A percentile compares a stretch with the other conserved stretches of the same genome.
phyloP scores from a whole-genome alignment of 225 moss, liverwort and hornwort species.

The Physcomitrellopsis africana region DNA sequence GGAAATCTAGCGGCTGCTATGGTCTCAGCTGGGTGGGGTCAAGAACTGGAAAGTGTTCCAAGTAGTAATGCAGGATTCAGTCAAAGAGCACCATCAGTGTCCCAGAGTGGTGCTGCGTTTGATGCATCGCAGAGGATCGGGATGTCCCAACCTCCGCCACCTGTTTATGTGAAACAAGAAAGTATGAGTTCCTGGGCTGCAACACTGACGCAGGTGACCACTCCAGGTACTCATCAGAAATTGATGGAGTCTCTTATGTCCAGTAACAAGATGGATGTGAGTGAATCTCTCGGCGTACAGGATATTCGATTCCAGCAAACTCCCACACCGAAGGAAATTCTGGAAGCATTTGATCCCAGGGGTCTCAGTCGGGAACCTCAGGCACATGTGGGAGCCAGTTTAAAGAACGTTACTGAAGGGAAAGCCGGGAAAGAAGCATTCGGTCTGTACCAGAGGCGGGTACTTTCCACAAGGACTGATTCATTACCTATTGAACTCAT shows the following conservation, averaged over 20 bases:
- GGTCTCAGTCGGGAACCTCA: conserved; percentile 83
- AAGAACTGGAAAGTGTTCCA: conserved; percentile 43
- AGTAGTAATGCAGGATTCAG: conserved; percentile 26
- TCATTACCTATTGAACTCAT: conserved; percentile 40
- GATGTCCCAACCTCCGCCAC: conserved; percentile 26
- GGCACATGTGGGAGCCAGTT: conserved; percentile 77
- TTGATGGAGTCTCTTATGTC: conserved; percentile 48
- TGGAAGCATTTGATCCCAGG: conserved; percentile 73
- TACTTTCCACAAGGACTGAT: conserved; percentile 40
- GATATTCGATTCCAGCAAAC: conserved; percentile 38
- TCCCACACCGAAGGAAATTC: conserved; percentile 68
- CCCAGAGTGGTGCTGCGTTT: conserved; percentile 37
- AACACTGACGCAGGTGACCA: conserved; percentile 55
- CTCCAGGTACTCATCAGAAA: conserved; percentile 43
- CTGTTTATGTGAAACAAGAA: conserved; percentile 59
- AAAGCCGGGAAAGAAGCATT: conserved; percentile 63
- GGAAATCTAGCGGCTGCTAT: conserved; percentile 29
- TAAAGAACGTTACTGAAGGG: conserved; percentile 77
- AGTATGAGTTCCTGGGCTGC: conserved; percentile 61
- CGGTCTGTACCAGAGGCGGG: conserved; percentile 42
- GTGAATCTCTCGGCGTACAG: conserved; percentile 33
- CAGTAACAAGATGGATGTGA: conserved; percentile 33
- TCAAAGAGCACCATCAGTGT: conserved; percentile 28
- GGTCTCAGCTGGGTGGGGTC: conserved; percentile 44
- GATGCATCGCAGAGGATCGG: conserved; percentile 31